Base-by-base conservation (phyloP, 257 asterid species). In the Marsdenia floribunda region DNA sequence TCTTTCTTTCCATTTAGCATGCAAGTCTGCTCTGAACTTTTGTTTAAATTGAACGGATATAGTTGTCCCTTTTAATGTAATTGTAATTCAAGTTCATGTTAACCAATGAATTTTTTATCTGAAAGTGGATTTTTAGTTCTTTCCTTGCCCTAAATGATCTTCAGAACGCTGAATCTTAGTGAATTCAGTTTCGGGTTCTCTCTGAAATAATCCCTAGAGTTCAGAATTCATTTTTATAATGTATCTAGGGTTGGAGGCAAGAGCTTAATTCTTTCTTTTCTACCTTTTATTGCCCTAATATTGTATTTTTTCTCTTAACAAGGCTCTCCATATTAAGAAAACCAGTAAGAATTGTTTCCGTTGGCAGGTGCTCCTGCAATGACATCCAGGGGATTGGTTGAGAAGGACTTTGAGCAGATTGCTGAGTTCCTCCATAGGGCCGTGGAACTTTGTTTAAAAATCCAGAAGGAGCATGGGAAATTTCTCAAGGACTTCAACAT, bases 381-480 rank as follows among this genome's bases (percentile, higher is more conserved):
- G 98, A 94, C 97, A 68, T 92, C 98, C 0, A 87, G 97, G 86
- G 98, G 98, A 22, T 84, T 94, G 83, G 88, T 90, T 2, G 97
- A 92, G 88, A 92, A 92, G 83, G 99, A 94, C 89, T 94, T 92
- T 29, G 99, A 94, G 87, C 92, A 90, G 88, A 94, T 94, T 6
- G 96, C 85, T 1, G 99, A 94, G 80, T 94, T 94, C 83, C 99
- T 94, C 33, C 99, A 92, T 84, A 82, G 96, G 77, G 93, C 97
- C 0, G 99, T 92, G 77, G 16, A 85, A 63, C 63, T 94, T 65
- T 88, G 97, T 77, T 78, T 94, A 88, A 89, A 88, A 77, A 88
- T 92, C 79, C 97, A 92, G 75, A 90, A 94, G 81, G 99, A 94
- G 76, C 77, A 87, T 67, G 98, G 99, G 11, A 94, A 94, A 76